Percentiles rank a stretch among this genome's conserved stretches.
Conservation (phyloP, 164 flowering plant genomes). For the Liquidambar formosana region DNA sequence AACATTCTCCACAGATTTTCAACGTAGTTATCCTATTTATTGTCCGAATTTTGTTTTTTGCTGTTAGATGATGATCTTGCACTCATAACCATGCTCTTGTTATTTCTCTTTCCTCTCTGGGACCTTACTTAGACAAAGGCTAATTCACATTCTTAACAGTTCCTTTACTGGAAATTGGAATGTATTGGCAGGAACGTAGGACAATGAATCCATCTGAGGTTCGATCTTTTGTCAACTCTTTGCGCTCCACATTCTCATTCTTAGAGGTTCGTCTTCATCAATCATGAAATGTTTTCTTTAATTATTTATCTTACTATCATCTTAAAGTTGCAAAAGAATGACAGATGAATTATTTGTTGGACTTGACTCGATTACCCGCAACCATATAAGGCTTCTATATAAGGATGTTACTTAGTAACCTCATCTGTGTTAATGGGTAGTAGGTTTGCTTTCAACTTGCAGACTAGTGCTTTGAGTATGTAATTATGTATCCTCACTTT, state of each 20-base stretch:
- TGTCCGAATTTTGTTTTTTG: too few species aligned
- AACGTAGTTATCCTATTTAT: too few species aligned
- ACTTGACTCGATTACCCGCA: neutral
- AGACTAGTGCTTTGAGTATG: too few species aligned
- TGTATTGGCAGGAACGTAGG: slow-evolving; percentile 73
- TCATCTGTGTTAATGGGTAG: too few species aligned
- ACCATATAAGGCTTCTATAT: neutral
- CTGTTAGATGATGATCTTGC: too few species aligned
- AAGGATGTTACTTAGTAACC: too few species aligned
- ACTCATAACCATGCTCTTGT: too few species aligned
- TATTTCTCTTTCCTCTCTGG: too few species aligned
- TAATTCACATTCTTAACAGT: slow-evolving; percentile 3
- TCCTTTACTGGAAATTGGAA: slow-evolving; percentile 6
- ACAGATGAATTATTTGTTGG: neutral
- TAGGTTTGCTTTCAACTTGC: too few species aligned
- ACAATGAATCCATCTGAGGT: slow-evolving; percentile 68
- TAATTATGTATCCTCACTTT: too few species aligned
- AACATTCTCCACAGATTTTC: too few species aligned
- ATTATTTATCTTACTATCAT: neutral
- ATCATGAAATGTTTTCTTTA: slow-evolving; percentile 1
- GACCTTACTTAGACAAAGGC: neutral
- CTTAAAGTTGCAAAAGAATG: neutral
- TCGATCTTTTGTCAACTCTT: slow-evolving; percentile 59
- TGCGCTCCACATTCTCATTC: slow-evolving; percentile 72
- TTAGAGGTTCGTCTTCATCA: slow-evolving; percentile 61